phyloP scores from a whole-genome alignment of 768 basidiomycete species.

The Mycena floridula region DNA sequence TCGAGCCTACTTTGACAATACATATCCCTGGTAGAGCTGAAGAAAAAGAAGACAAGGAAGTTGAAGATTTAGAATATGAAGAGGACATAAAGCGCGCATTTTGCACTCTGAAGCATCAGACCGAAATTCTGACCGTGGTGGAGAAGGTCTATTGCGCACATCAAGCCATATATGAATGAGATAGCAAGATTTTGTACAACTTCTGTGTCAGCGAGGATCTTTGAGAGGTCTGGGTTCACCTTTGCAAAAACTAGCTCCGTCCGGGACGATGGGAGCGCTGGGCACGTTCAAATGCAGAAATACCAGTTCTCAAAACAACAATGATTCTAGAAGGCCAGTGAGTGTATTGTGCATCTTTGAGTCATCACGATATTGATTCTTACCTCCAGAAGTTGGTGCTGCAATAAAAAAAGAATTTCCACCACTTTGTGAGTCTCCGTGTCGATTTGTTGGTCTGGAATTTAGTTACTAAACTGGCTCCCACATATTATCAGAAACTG shows the following conservation, averaged over 20 bases:
- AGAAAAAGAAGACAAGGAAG: too few relatives aligned
- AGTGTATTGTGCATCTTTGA: conserved; percentile 9
- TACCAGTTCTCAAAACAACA: conserved; percentile 14
- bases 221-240: conserved; percentile 17
- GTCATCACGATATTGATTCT: conserved; percentile 10
- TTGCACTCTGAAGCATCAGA: conserved; percentile 16
- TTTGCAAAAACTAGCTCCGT: conserved; percentile 18
- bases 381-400: conserved; percentile 8
- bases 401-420: conserved; percentile 25
- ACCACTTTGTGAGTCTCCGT: conserved; percentile 25
- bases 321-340: conserved; percentile 19
- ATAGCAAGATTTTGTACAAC: conserved; percentile 9
- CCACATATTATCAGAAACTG: conserved; percentile 4
- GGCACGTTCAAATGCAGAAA: conserved; percentile 10
- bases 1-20: too few relatives aligned
- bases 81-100: conserved; percentile 8
- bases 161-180: conserved; percentile 36
- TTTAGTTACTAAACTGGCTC: conserved; percentile 8
- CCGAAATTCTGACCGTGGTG: background rate
- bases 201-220: conserved; percentile 14
- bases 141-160: background rate
- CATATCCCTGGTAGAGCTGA: too few relatives aligned
- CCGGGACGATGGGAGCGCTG: conserved; percentile 14
- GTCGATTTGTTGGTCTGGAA: conserved; percentile 15
- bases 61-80: background rate